These are phyloP conservation scores for Pseudocercospora pini-densiflorae DNA, from an alignment of 2,329 filamentous ascomycete genomes.

Conservation along the genomic window DNA sequence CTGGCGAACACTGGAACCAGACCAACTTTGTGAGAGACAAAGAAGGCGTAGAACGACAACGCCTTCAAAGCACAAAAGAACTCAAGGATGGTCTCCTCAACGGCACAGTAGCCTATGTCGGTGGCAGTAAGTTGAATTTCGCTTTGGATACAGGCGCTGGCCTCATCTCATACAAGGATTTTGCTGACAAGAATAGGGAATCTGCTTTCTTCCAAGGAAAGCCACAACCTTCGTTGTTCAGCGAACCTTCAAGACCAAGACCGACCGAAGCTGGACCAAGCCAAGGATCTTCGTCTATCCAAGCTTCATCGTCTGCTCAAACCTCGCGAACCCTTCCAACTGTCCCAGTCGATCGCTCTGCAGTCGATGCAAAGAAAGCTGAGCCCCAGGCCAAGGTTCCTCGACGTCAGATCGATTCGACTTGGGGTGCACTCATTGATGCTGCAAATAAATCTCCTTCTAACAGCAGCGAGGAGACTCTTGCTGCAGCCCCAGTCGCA, in stretches of 20 bases:
- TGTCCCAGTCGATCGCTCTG: background rate
- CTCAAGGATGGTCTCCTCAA: background rate
- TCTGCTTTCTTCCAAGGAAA: conserved; percentile 2
- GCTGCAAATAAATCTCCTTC: background rate
- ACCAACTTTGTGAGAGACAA: background rate
- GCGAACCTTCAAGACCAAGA: background rate
- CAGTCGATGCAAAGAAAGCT: background rate
- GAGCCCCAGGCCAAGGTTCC: background rate
- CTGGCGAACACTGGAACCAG: background rate
- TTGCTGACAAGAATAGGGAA: conserved; percentile 1
- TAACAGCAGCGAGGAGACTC: background rate
- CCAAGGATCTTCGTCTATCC: background rate
- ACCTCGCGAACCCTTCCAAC: background rate
- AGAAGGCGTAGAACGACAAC: background rate
- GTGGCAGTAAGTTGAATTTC: background rate
- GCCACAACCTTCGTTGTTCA: background rate
- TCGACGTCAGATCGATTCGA: background rate
- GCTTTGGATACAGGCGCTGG: background rate
- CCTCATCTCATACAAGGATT: background rate
- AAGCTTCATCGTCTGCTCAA: background rate
- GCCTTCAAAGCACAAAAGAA: background rate
- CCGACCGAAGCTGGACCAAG: background rate
- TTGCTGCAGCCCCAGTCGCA: background rate
- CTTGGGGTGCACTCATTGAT: conserved; percentile 4
- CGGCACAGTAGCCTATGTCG: background rate